Evolutionary conservation across 1,139 yeast genomes (phyloP).

Genomic region (Nakaseomyces delphensis): DNA sequence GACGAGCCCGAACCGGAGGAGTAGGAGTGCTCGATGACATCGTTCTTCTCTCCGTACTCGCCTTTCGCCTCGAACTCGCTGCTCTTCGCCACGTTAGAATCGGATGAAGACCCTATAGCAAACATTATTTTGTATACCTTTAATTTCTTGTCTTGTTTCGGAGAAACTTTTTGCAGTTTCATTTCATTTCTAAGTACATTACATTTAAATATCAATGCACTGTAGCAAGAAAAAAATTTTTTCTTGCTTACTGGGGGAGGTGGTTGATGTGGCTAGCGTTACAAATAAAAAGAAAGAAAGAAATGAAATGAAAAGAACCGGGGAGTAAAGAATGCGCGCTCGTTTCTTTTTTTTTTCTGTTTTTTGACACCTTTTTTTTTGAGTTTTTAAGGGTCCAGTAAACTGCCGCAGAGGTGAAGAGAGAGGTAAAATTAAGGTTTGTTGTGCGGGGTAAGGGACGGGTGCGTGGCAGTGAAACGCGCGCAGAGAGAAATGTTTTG

Average conservation of each 20-base stretch:
- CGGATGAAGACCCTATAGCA: neutral
- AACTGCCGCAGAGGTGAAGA: neutral
- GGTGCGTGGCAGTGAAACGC: neutral
- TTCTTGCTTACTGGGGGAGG: no score
- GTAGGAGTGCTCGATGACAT: conserved; percentile 2
- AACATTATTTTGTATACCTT: neutral
- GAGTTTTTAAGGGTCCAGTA: neutral
- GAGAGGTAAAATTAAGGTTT: neutral
- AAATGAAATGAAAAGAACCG: no score
- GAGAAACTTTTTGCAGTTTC: neutral
- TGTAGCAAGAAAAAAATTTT: no score
- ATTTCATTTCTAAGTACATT: neutral
- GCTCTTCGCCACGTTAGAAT: conserved; percentile 2
- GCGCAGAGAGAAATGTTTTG: no score
- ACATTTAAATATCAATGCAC: neutral
- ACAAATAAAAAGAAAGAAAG: no score
- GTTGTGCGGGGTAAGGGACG: no score
- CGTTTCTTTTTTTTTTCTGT: neutral
- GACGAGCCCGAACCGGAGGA: neutral
- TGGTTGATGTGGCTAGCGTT: no score
- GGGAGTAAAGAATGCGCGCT: no score
- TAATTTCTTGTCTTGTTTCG: neutral
- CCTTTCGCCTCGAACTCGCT: no score
- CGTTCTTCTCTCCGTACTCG: conserved; percentile 3
- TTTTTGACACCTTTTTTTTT: neutral